Conservation (phyloP, 768 basidiomycete species). For the Melanogaster broomeanus region DNA sequence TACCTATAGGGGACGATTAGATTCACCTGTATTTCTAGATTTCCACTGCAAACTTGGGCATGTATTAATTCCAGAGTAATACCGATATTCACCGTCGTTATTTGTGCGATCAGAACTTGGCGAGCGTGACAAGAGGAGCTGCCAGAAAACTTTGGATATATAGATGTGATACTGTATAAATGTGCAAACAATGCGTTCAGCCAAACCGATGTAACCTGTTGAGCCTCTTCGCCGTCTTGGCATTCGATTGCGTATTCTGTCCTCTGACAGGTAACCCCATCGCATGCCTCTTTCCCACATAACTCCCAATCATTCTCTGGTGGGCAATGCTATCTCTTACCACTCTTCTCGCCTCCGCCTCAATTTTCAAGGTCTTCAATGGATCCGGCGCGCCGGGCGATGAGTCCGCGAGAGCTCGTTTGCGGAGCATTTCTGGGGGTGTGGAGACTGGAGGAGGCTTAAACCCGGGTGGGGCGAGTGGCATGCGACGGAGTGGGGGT, state of each 20-base stretch:
- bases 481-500: conserved; percentile 61
- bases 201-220: conserved; percentile 76
- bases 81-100: neutral
- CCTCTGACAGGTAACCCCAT: conserved; percentile 94
- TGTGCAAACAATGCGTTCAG: conserved; percentile 19
- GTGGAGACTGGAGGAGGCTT: conserved; percentile 46
- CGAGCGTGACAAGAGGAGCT: conserved; percentile 3
- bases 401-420: conserved; percentile 32
- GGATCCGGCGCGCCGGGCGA: conserved; percentile 52
- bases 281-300: conserved; percentile 90
- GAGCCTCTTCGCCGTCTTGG: conserved; percentile 86
- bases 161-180: conserved; percentile 13
- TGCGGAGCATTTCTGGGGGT: conserved; percentile 30
- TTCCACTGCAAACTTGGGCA: neutral
- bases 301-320: conserved; percentile 91
- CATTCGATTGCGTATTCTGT: conserved; percentile 90
- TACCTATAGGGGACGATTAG: conserved; percentile 90
- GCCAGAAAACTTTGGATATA: neutral
- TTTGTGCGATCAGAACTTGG: neutral
- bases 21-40: conserved; percentile 23
- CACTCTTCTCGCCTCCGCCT: conserved; percentile 80
- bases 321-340: conserved; percentile 92
- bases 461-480: conserved; percentile 60
- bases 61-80: conserved; percentile 6
- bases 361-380: conserved; percentile 77